These are phyloP conservation scores for Panaeolus cyanescens DNA, from an alignment of 768 basidiomycete genomes.

Conservation along the genomic window DNA sequence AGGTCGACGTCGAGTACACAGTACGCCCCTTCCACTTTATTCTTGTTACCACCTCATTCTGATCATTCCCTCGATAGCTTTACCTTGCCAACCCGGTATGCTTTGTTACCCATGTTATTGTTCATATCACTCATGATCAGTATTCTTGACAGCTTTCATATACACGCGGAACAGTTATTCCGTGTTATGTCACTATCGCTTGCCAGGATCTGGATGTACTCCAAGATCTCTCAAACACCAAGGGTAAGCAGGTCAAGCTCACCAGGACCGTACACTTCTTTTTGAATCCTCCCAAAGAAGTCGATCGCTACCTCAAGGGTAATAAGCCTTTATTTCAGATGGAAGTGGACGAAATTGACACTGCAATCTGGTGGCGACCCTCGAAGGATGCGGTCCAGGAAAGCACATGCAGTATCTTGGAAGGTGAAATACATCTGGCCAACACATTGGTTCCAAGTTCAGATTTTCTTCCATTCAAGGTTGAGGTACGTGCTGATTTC, in stretches of 20 bases:
- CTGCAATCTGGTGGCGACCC: slow-evolving; percentile 12
- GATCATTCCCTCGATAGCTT: slow-evolving; percentile 10
- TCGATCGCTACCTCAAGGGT: background rate
- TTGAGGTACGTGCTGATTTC: slow-evolving; percentile 5
- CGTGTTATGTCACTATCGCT: slow-evolving; percentile 21
- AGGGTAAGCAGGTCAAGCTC: slow-evolving; percentile 13
- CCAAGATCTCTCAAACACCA: slow-evolving; percentile 13
- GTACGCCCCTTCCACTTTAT: no score
- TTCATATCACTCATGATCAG: background rate
- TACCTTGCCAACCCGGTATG: slow-evolving; percentile 20
- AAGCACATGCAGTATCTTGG: background rate
- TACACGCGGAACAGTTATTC: slow-evolving; percentile 25
- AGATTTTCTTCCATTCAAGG: background rate
- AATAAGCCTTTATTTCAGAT: background rate
- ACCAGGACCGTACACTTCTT: slow-evolving; percentile 12
- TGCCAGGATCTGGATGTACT: slow-evolving; percentile 18
- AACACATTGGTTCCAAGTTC: slow-evolving; percentile 10
- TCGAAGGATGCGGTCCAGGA: slow-evolving; percentile 2
- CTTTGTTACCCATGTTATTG: background rate
- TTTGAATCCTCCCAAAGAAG: background rate
- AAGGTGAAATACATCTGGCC: slow-evolving; percentile 14
- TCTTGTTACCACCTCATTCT: no score
- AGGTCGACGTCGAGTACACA: slow-evolving; percentile 22
- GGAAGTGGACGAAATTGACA: background rate
- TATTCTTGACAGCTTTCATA: slow-evolving; percentile 19